Percentiles rank a stretch among this genome's conserved stretches.
These are phyloP conservation scores for Teratosphaeria zuluensis DNA, from an alignment of 2,329 filamentous ascomycete species.

Conservation along the genomic window DNA sequence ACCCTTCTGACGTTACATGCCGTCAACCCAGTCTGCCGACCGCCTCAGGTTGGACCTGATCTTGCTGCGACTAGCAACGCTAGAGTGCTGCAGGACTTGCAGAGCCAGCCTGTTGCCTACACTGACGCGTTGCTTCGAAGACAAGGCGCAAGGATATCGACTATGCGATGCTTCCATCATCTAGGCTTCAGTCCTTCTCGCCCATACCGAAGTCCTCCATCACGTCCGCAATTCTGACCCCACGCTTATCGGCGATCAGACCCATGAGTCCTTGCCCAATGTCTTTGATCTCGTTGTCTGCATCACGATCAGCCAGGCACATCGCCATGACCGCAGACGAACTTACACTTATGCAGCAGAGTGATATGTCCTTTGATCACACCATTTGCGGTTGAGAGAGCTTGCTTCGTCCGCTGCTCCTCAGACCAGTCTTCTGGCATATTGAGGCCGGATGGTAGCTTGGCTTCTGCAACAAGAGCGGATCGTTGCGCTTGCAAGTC, in stretches of 20 bases:
- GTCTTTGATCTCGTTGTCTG: conserved; percentile 60
- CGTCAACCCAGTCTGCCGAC: too few species aligned
- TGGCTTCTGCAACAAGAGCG: conserved; percentile 22
- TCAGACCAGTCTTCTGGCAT: conserved; percentile 16
- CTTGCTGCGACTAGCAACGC: too few species aligned
- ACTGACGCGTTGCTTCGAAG: neutral
- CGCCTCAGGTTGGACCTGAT: too few species aligned
- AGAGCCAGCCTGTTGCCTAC: too few species aligned
- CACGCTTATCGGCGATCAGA: conserved; percentile 55
- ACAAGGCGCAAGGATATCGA: neutral
- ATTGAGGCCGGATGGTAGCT: conserved; percentile 18
- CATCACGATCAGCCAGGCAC: neutral
- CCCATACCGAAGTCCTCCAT: conserved; percentile 40
- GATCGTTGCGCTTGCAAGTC: conserved; percentile 36
- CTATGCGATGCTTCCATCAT: neutral
- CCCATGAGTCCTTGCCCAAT: conserved; percentile 56
- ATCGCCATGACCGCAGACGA: too few species aligned
- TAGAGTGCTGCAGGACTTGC: too few species aligned
- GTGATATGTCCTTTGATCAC: conserved; percentile 55
- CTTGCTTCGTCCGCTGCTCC: conserved; percentile 17
- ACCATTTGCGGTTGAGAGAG: conserved; percentile 36
- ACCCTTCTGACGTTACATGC: too few species aligned
- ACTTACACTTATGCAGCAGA: conserved; percentile 47
- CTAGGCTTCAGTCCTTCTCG: conserved; percentile 30
- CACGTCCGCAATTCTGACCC: conserved; percentile 42